phyloP scores from a whole-genome alignment of 345 rosid species.

The Brassica cretica region DNA sequence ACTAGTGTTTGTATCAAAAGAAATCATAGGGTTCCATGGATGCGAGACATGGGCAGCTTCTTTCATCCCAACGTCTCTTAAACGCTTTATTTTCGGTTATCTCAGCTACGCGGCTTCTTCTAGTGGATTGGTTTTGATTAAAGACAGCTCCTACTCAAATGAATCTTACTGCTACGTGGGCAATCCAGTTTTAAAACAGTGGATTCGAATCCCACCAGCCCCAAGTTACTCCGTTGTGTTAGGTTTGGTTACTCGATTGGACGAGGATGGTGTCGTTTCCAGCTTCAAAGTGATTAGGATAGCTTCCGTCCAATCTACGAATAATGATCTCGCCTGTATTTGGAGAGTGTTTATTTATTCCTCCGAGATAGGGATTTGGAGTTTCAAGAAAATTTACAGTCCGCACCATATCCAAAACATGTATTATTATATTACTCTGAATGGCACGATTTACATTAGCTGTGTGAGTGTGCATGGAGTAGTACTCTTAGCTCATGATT shows the following conservation, averaged over 20 bases:
- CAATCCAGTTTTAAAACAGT: too few relatives aligned
- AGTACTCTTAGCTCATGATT: background rate
- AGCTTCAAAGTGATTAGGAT: background rate
- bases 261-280: background rate
- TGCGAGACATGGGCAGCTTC: background rate
- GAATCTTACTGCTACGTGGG: too few relatives aligned
- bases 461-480: background rate
- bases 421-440: background rate
- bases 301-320: too few relatives aligned
- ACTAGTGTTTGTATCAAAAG: background rate
- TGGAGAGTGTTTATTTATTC: background rate
- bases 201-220: too few relatives aligned
- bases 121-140: too few relatives aligned
- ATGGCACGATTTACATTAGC: background rate
- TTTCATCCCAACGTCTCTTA: too few relatives aligned
- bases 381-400: too few relatives aligned
- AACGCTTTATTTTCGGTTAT: too few relatives aligned
- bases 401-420: too few relatives aligned
- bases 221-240: too few relatives aligned
- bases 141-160: too few relatives aligned
- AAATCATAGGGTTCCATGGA: background rate
- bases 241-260: background rate
- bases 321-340: background rate
- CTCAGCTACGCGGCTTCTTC: too few relatives aligned
- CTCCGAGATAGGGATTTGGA: background rate